Evolutionary conservation across 2,329 filamentous ascomycete genomes (phyloP).

Genomic region (Aureobasidium melanogenum): DNA sequence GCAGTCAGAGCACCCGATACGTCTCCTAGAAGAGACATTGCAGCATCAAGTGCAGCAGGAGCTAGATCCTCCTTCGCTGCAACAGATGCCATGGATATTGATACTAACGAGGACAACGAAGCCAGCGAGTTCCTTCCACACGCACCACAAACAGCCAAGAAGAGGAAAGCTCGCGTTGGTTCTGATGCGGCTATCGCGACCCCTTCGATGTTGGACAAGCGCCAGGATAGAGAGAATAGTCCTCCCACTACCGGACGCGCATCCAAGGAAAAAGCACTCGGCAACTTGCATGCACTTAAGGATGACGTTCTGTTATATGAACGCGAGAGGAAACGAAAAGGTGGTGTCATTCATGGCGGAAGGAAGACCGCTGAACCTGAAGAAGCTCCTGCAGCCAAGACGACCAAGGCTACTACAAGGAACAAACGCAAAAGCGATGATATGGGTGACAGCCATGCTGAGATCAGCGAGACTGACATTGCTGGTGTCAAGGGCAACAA

Average conservation of each 20-base stretch:
- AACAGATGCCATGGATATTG: background rate
- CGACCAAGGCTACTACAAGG: conserved; percentile 11
- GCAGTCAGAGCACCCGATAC: conserved; percentile 10
- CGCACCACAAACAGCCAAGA: conserved; percentile 17
- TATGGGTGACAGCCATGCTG: conserved; percentile 21
- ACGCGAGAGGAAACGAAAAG: conserved; percentile 80
- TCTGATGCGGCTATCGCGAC: conserved; percentile 17
- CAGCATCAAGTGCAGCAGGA: conserved; percentile 12
- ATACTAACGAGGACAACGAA: background rate
- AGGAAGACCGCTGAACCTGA: conserved; percentile 37
- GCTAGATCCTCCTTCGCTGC: background rate
- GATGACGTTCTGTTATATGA: conserved; percentile 84
- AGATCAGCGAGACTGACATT: conserved; percentile 35
- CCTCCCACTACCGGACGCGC: conserved; percentile 65
- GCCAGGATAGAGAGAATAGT: conserved; percentile 71
- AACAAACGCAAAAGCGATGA: conserved; percentile 30
- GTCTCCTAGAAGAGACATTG: conserved; percentile 16
- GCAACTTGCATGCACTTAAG: conserved; percentile 65
- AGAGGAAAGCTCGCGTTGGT: conserved; percentile 17
- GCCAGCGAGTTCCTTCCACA: background rate
- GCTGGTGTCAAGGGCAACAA: conserved; percentile 34
- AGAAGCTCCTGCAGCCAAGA: conserved; percentile 18
- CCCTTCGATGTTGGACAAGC: conserved; percentile 18
- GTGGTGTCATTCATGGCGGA: conserved; percentile 54
- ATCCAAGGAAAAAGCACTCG: conserved; percentile 78